These are phyloP conservation scores for Vitis hybrid DNA, from an alignment of 177 flowering plant species.

Conservation along the genomic window DNA sequence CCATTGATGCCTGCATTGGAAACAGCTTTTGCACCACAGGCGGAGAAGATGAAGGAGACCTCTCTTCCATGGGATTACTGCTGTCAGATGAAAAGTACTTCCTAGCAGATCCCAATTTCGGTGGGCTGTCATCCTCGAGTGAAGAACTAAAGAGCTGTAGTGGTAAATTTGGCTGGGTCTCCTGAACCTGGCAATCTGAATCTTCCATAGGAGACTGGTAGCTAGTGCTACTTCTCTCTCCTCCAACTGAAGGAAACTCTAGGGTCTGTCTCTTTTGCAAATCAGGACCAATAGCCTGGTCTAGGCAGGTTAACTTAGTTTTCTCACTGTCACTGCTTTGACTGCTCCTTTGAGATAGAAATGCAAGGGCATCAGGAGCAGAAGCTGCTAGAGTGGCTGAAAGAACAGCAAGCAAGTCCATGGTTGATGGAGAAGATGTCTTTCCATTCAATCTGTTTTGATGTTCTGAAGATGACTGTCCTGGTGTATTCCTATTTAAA, in stretches of 20 bases:
- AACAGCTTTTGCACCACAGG: constrained; percentile 68
- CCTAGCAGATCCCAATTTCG: constrained; percentile 50
- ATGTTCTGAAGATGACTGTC: constrained; percentile 32
- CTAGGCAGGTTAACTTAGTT: constrained; percentile 34
- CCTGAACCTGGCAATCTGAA: constrained; percentile 54
- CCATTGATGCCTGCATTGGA: constrained; percentile 55
- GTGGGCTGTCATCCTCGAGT: constrained; percentile 66
- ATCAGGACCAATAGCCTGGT: constrained; percentile 30
- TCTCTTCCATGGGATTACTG: constrained; percentile 75
- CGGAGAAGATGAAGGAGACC: constrained; percentile 79
- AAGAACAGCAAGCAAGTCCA: constrained; percentile 70
- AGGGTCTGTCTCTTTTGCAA: constrained; percentile 24
- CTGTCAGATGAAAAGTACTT: constrained; percentile 87
- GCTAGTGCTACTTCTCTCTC: constrained; percentile 56
- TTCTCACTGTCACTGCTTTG: constrained; percentile 46
- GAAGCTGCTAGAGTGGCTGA: constrained; percentile 55
- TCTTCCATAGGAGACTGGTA: constrained; percentile 60
- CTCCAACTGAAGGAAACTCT: constrained; percentile 36
- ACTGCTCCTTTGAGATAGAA: constrained; percentile 49
- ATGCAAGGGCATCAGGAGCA: constrained; percentile 45
- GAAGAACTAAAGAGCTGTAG: constrained; percentile 79
- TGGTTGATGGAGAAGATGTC: constrained; percentile 51
- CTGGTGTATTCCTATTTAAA: constrained; percentile 35
- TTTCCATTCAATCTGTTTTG: constrained; percentile 37
- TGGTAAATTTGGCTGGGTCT: constrained; percentile 42